Evolutionary conservation across 805 yeast species (phyloP).

Genomic region (Candida parachauliodes): DNA sequence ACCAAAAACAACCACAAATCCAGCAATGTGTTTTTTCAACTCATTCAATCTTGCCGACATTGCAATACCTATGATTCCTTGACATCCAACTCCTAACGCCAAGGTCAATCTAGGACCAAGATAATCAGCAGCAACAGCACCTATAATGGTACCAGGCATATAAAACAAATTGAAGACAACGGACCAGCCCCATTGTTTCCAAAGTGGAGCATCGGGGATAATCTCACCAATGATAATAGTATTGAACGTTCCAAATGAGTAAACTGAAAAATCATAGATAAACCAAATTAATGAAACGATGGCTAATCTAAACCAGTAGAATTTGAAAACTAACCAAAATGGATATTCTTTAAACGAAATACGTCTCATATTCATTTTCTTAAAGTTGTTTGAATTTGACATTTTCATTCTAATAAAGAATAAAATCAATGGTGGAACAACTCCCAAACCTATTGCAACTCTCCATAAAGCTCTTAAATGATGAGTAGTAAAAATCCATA

Average conservation of each 20-base stretch:
- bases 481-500: slow-evolving; percentile 73
- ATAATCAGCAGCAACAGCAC: slow-evolving; percentile 80
- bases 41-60: slow-evolving; percentile 70
- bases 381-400: slow-evolving; percentile 69
- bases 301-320: slow-evolving; percentile 76
- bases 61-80: slow-evolving; percentile 75
- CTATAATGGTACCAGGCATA: slow-evolving; percentile 84
- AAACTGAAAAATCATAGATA: slow-evolving; percentile 82
- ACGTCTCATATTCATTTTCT: slow-evolving; percentile 64
- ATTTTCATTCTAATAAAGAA: slow-evolving; percentile 75
- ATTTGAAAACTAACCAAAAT: slow-evolving; percentile 63
- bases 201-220: slow-evolving; percentile 58
- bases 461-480: slow-evolving; percentile 89
- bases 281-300: slow-evolving; percentile 83
- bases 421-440: slow-evolving; percentile 76
- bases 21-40: slow-evolving; percentile 63
- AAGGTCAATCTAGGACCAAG: slow-evolving; percentile 87
- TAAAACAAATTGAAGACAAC: slow-evolving; percentile 84
- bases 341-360: slow-evolving; percentile 49
- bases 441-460: slow-evolving; percentile 85
- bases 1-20: slow-evolving; percentile 83
- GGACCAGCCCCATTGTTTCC: slow-evolving; percentile 87
- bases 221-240: slow-evolving; percentile 60
- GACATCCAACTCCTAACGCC: slow-evolving; percentile 62
- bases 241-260: slow-evolving; percentile 85